Evolutionary conservation across 148 eudicot genomes (phyloP), one percentile per base, ranked within the genome.

Genomic region (Tetragonia tetragonoides): DNA sequence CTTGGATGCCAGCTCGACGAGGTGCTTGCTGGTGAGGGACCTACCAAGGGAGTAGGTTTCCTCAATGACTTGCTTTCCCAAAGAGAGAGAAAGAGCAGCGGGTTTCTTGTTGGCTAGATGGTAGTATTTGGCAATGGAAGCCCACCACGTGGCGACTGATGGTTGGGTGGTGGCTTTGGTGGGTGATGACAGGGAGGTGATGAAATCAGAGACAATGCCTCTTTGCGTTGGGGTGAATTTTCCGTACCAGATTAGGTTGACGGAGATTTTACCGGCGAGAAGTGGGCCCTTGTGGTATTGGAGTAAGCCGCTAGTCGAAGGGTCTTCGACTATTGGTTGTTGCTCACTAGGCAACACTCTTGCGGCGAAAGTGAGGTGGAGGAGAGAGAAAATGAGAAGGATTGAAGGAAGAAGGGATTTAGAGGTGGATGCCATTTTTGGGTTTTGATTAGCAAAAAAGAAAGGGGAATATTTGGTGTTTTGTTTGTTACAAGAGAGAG

Each of bases 171-270:
- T 21, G 20, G 79, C 8, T 11, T 73, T 44, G 62, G 69, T 9
- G 71, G 82, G 8, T 44, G 83, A 69, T 8, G 84, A 81, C 5
- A 87, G 54, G 5, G 90, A 87, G 46, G 86, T 60, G 47, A 87
- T 60, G 72, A 87, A 87, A 53, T 87, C 90, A 10, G 87, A 77
- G 54, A 87, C 59, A 7, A 87, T 77, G 46, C 85, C 84, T 2
- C 84, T 75, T 64, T 87, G 90, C 12, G 83, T 23, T 0, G 90
- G 80, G 41, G 66, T 73, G 81, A 87, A 87, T 5, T 81, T 83
- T 5, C 90, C 90, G 76, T 87, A 87, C 90, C 88, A 87, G 10
- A 87, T 85, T 1, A 87, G 82, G 20, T 85, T 87, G 53, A 87
- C 82, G 44, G 87, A 34, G 47, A 85, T 79, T 49, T 73, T 72